phyloP scores from a whole-genome alignment of 805 yeast genomes.

The Candida adriatica region DNA sequence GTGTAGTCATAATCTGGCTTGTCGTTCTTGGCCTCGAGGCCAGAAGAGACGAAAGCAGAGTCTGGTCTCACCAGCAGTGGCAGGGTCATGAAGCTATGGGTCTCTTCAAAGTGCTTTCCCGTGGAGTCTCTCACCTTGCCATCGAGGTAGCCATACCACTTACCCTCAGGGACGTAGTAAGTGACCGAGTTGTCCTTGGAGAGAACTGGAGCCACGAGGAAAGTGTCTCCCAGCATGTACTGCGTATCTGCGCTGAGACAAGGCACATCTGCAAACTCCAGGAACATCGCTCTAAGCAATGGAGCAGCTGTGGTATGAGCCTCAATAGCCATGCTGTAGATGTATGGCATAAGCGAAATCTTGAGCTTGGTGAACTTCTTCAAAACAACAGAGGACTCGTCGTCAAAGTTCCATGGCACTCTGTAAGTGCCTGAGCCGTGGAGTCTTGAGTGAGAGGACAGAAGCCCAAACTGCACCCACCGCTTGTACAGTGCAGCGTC shows the following conservation, averaged over 20 bases:
- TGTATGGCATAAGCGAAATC: constrained; percentile 19
- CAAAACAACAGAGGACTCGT: constrained; percentile 16
- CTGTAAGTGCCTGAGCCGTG: constrained; percentile 19
- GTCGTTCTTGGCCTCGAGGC: constrained; percentile 12
- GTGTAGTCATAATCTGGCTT: constrained; percentile 17
- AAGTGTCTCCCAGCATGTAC: constrained; percentile 17
- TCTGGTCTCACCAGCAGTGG: constrained; percentile 17
- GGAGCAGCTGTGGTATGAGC: constrained; percentile 16
- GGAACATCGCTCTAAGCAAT: constrained; percentile 14
- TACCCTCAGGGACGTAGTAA: constrained; percentile 18
- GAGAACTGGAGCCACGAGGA: constrained; percentile 17
- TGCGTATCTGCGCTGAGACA: constrained; percentile 11
- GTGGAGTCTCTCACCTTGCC: constrained; percentile 14
- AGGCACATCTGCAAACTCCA: constrained; percentile 15
- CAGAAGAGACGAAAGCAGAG: constrained; percentile 14
- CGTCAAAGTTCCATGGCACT: constrained; percentile 22
- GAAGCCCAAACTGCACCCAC: constrained; percentile 19
- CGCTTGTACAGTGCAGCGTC: constrained; percentile 19
- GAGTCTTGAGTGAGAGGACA: constrained; percentile 20
- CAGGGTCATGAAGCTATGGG: constrained; percentile 14
- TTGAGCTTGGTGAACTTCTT: constrained; percentile 17
- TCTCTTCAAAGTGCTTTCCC: constrained; percentile 15
- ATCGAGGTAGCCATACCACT: constrained; percentile 20
- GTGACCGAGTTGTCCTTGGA: constrained; percentile 14
- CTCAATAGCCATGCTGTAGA: constrained; percentile 15